A percentile compares a stretch with the other conserved stretches of the same genome.
Conservation (phyloP, 208 protist genomes). For the Porcisia deanei region DNA sequence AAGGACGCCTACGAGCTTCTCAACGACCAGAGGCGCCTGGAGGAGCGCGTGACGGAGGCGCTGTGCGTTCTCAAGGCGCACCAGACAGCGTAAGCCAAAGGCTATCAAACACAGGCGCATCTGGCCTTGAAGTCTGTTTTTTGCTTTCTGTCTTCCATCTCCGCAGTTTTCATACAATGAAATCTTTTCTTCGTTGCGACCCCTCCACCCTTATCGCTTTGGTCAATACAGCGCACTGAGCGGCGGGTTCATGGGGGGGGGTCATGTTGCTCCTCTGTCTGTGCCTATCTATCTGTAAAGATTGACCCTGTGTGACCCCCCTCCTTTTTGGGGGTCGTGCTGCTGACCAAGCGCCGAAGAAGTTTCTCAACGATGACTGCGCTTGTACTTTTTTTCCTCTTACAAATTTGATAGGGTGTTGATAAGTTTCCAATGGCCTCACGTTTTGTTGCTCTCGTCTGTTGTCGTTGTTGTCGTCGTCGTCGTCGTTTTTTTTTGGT, state of each 20-base stretch:
- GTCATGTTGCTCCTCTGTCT: not conserved
- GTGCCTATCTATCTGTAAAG: not conserved
- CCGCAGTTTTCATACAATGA: not conserved
- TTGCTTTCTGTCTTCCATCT: not conserved
- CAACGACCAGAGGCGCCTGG: constrained; percentile 61
- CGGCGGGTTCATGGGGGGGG: not conserved
- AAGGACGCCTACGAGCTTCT: constrained; percentile 77
- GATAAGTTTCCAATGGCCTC: not conserved
- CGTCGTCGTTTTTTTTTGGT: not conserved
- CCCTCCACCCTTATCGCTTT: not conserved
- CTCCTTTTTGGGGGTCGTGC: not conserved
- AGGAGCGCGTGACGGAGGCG: constrained; percentile 80
- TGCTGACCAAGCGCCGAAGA: not conserved
- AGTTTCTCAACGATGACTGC: not conserved
- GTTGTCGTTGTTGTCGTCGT: not conserved
- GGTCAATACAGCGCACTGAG: not conserved
- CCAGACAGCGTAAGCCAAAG: constrained; percentile 27
- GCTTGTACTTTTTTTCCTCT: not conserved
- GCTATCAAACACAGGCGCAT: not conserved
- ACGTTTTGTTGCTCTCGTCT: not conserved
- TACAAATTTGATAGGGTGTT: not conserved
- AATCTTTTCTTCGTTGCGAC: not conserved
- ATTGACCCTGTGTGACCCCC: not conserved
- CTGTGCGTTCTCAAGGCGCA: constrained; percentile 77
- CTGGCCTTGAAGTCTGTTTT: not conserved